Base-by-base conservation (phyloP, 208 protist species). In the Borovskyia barvae region DNA sequence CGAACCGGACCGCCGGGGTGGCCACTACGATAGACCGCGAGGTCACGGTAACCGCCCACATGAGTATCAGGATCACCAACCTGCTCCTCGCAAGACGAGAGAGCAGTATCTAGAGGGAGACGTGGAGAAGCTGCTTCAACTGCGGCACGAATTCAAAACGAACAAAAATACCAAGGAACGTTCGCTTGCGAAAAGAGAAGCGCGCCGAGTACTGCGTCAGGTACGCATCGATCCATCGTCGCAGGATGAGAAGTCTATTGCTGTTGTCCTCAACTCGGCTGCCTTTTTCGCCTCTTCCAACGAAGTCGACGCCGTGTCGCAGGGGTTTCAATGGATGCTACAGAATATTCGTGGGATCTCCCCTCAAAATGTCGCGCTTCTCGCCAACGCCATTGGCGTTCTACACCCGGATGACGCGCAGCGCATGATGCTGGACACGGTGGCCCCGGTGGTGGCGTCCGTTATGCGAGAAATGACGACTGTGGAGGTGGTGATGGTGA, bases 401-500 rank as follows among this genome's bases (percentile, higher is more conserved):
- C 29, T 92, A 11, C 54, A 67, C 0, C 39, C 72, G 4, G 35
- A 62, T 30, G 70, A 87, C 40, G 60, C 48, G 17, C 61, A 72
- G 50, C 30, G 67, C 20, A 78, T 94, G 30, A 40, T 91, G 19
- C 19, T 53, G 17, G 33, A 69, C 15, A 73, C 81, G 20, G 47
- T 90, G 24, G 54, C 69, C 41, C 75, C 82, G 14, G 55, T 68
- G 24, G 73, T 90, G 48, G 57, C 80, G 32, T 57, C 69, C n/a
- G 39, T 63, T 17, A 69, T 89, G 51, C 53, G 47, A 11, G 72
- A 87, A 19, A 88, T 94, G 79, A 80, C 71, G 29, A 73, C 84
- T 17, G 88, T 94, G 9, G 84, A 94, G 54, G 55, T 92, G 45
- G 80, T 92, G 7, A 94, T 94, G 87, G 65, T 88, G 51, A 58